Base-by-base conservation (phyloP, 495 filamentous ascomycete species). In the Acidomyces sp. region DNA sequence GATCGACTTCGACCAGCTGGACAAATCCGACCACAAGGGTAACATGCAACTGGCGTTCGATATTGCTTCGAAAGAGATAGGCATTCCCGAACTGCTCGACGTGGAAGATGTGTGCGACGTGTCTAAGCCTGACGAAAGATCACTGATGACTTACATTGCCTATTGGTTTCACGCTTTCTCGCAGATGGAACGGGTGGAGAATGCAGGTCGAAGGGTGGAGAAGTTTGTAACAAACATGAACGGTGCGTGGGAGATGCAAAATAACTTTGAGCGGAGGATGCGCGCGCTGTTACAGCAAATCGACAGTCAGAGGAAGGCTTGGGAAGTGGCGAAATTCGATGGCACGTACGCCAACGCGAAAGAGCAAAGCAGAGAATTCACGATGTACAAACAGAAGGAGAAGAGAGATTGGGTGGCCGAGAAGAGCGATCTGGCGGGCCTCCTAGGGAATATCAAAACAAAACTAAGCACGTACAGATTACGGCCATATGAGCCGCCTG, bases 131-230 rank as follows among this genome's bases (percentile, higher is more conserved):
- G 90, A 97, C 52, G 90, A 97, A 60, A 80, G 85, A 43, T 88
- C 82, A 50, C 69, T 97, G 57, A 96, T 97, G 88, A 97, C 90
- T 4, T 97, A 97, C 56, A 96, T 97, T 49, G 90, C 90, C 44
- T 96, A 96, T 61, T 97, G 92, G 90, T 97, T 96, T 70, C 90
- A 97, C 53, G 92, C 90, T 43, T 97, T 97, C 55, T 94, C 87
- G 17, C 86, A 95, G 55, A 83, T 97, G 74, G 90, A 97, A 61
- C 73, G 85, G 47, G 92, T 97, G 10, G 90, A 97, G 56, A 97
- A 96, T 57, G 92, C 92, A 2, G 90, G 90, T 2, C 73, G 90
- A 39, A 74, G 90, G 43, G 90, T 97, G 2, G 90, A 97, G 66
- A 97, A 97, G 65, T 97, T 97, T 51, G 82, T 96, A 32, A 84